A percentile compares a stretch with the other conserved stretches of the same genome.
Evolutionary conservation across 805 yeast genomes (phyloP).

Genomic region (Helenozyma rhizophorensis): DNA sequence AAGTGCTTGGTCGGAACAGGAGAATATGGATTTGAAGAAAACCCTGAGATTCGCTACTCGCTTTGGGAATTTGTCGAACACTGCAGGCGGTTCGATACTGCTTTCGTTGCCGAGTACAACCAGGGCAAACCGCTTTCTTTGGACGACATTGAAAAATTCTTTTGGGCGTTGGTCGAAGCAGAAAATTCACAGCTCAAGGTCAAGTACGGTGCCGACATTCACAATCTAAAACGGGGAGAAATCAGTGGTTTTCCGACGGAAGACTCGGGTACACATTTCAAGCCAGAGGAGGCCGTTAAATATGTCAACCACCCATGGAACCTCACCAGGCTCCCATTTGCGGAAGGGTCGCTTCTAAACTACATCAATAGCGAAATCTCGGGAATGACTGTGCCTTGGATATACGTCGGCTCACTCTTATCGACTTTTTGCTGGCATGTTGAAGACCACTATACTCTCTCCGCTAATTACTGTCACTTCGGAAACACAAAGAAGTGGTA

Average conservation of each 20-base stretch:
- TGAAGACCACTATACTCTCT: slow-evolving; percentile 88
- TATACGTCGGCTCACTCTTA: slow-evolving; percentile 82
- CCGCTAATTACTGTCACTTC: slow-evolving; percentile 87
- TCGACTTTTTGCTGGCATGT: slow-evolving; percentile 97
- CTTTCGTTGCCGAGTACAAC: slow-evolving; percentile 35
- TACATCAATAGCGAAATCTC: slow-evolving; percentile 65
- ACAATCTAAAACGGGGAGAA: slow-evolving; percentile 58
- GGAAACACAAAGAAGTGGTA: slow-evolving; percentile 94
- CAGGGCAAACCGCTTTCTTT: slow-evolving; percentile 31
- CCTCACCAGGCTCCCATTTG: slow-evolving; percentile 65
- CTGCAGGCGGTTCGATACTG: slow-evolving; percentile 46
- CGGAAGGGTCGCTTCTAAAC: slow-evolving; percentile 64
- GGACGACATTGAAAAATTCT: slow-evolving; percentile 52
- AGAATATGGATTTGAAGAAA: slow-evolving; percentile 81
- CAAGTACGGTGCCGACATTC: slow-evolving; percentile 83
- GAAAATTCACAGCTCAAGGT: slow-evolving; percentile 51
- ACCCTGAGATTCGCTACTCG: slow-evolving; percentile 47
- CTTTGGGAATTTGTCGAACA: slow-evolving; percentile 56
- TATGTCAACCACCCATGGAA: slow-evolving; percentile 70
- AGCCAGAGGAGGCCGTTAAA: slow-evolving; percentile 13
- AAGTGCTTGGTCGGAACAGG: slow-evolving; percentile 83
- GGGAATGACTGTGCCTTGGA: slow-evolving; percentile 96
- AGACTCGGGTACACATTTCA: slow-evolving; percentile 23
- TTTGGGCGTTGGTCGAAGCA: slow-evolving; percentile 54
- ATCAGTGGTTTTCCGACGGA: slow-evolving; percentile 68